Percentiles rank a stretch among this genome's conserved stretches.
Conservation (phyloP, 768 basidiomycete genomes). For the Xanthoconium purpureum region DNA sequence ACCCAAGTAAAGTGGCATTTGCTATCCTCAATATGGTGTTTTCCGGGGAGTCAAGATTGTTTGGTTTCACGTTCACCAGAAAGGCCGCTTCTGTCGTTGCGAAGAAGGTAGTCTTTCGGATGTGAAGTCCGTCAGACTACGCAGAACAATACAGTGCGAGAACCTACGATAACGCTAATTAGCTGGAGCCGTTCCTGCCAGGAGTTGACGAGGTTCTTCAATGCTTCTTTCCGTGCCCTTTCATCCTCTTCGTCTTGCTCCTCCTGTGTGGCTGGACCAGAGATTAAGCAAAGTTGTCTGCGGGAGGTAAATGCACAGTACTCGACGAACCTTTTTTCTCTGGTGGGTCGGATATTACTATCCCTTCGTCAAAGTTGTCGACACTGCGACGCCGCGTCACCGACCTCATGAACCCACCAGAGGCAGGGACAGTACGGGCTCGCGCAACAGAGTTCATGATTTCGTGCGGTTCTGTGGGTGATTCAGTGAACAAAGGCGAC, state of each 20-base stretch:
- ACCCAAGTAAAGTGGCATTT: slow-evolving; percentile 48
- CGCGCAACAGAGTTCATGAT: slow-evolving; percentile 6
- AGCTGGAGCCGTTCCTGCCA: slow-evolving; percentile 65
- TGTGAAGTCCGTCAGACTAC: background rate
- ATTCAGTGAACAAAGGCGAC: background rate
- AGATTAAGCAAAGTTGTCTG: background rate
- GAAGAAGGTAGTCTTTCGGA: slow-evolving; percentile 56
- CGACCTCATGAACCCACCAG: slow-evolving; percentile 14
- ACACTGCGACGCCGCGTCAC: background rate
- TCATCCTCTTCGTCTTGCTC: slow-evolving; percentile 51
- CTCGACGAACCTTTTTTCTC: slow-evolving; percentile 20
- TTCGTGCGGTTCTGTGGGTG: slow-evolving; percentile 6
- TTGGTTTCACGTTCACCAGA: slow-evolving; percentile 42
- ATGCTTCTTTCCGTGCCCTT: slow-evolving; percentile 39
- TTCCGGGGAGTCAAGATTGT: background rate
- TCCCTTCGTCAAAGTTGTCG: slow-evolving; percentile 6
- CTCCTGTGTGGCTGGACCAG: slow-evolving; percentile 40
- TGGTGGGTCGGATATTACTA: background rate
- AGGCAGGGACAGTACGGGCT: slow-evolving; percentile 11
- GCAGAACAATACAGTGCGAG: background rate
- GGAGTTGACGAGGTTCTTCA: slow-evolving; percentile 50
- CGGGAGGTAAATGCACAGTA: background rate
- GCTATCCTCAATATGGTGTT: slow-evolving; percentile 28
- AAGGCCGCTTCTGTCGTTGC: slow-evolving; percentile 56
- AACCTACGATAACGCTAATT: slow-evolving; percentile 55